Base-by-base conservation (phyloP, 1,284 basidiomycete genomes). In the Cystobasidium sp. region DNA sequence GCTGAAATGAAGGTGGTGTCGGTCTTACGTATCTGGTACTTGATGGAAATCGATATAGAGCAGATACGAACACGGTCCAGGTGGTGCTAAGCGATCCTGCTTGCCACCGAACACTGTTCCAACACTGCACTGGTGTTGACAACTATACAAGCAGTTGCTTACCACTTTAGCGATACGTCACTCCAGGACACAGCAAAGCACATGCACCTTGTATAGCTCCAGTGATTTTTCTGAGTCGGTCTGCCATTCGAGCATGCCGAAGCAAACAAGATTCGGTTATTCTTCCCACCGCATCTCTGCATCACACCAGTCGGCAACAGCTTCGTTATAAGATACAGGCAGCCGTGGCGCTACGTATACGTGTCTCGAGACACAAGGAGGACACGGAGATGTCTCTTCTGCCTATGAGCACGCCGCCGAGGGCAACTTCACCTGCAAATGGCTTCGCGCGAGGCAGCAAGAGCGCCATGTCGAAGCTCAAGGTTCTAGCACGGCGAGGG, bases 401-500 rank as follows among this genome's bases (percentile, higher is more conserved):
- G 66, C 66, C 66, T 4, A 68, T 55, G 52, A 49, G 46, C 39
- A 43, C 66, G 39, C 55, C 55, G 24, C 55, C 66, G 55, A 24
- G 53, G n/a, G 55, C 66, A 16, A 43, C 43, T 7, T 59, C 66
- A 24, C 52, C 66, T 53, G 64, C 49, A 16, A 43, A 52, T 43
- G 51, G 64, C 37, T 22, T 68, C 49, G 52, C 49, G 14, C 66
- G 43, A 10, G 22, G 24, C 8, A 63, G 62, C 12, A 73, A 73
- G 55, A 66, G 52, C 16, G 70, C 70, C 18, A 16, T 73, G 22
- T 63, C 70, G 49, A 73, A 73, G 62, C 70, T 73, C 8, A 59
- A 62, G 31, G 85, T 91, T 59, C 90, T 93, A 78, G 90, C 94
- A 80, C 85, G 88, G 78, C 85, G 92, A 56, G 81, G 94, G 75